Evolutionary conservation across 2,329 filamentous ascomycete genomes (phyloP).

Genomic region (Aspergillus puulaauensis): DNA sequence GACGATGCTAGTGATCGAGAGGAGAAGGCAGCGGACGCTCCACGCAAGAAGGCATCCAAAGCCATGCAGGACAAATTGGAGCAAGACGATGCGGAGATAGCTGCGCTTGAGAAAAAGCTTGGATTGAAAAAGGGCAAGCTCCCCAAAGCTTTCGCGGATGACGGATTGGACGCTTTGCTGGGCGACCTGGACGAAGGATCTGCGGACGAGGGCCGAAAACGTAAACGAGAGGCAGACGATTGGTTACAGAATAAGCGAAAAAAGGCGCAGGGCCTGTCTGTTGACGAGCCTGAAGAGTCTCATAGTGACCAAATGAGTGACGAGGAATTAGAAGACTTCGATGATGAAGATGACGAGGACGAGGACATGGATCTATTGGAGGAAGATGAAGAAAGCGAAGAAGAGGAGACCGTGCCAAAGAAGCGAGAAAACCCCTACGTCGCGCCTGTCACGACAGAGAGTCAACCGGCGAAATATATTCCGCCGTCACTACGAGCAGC

Average conservation of each 20-base stretch:
- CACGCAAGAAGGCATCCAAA: slow-evolving; percentile 32
- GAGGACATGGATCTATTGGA: slow-evolving; percentile 25
- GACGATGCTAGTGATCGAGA: slow-evolving; percentile 22
- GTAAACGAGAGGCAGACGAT: slow-evolving; percentile 63
- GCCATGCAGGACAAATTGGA: slow-evolving; percentile 64
- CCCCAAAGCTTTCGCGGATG: slow-evolving; percentile 72
- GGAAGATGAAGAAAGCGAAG: slow-evolving; percentile 39
- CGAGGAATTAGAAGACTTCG: slow-evolving; percentile 28
- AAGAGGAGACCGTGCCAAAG: slow-evolving; percentile 41
- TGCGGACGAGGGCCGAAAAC: slow-evolving; percentile 52
- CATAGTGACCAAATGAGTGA: slow-evolving; percentile 25
- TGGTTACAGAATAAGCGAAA: slow-evolving; percentile 60
- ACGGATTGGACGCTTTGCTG: slow-evolving; percentile 78
- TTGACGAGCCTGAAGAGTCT: slow-evolving; percentile 28
- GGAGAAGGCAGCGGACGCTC: slow-evolving; percentile 18
- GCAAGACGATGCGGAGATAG: slow-evolving; percentile 85
- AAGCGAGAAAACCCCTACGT: slow-evolving; percentile 83
- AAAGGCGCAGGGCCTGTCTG: slow-evolving; percentile 46
- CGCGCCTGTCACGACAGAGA: slow-evolving; percentile 59
- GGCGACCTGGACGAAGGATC: slow-evolving; percentile 62
- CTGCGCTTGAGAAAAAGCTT: slow-evolving; percentile 80
- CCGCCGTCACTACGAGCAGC: slow-evolving; percentile 77
- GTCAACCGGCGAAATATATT: slow-evolving; percentile 69
- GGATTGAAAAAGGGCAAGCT: slow-evolving; percentile 77
- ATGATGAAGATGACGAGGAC: slow-evolving; percentile 16